Base-by-base conservation (phyloP, 306 rosid species). In the Canavalia gladiata region DNA sequence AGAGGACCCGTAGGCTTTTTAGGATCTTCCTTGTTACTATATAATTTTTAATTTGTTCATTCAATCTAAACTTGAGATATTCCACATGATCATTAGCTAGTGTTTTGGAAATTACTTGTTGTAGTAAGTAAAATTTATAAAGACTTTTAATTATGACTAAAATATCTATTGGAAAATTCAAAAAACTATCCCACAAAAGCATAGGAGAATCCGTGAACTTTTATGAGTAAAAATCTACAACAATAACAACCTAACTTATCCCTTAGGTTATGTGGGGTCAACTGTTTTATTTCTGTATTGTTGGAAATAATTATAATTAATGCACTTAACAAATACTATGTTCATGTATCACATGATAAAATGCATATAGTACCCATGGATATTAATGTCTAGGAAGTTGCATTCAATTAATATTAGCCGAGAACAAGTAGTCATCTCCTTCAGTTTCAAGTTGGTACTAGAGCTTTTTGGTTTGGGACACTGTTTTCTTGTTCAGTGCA, bases 41-140 rank as follows among this genome's bases (percentile, higher is more conserved):
- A 58, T 70, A 55, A 18, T 18, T 18, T 59, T 57, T 75, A 70
- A 66, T 50, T 68, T 25, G 78, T 45, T 79, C 77, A 59, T 43
- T 55, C 28, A 35, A 18, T 71, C 12, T 45, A 69, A 74, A 60
- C 37, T 76, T 52, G 59, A 68, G 35, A 64, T 49, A 47, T 70
- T 67, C 41, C 43, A 50, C 64, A 46, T 9, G 64, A 64, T 55
- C 57, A 31, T 62, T 63, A 56, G 37, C 57, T 43, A 51, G 37
- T 63, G 39, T 18, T 39, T 64, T 64, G 75, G 31, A 34, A 77
- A 31, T 47, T 7, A 0, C 52, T 41, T 71, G 29, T 51, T 81
- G 79, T 11, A 18, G 12, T 35, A 29, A 58, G 52, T 59, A 37
- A 39, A n/a, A 49, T 58, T 71, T 29, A 45, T 81, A 78, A 8